These are phyloP conservation scores for Elongisporangium undulatum DNA, from an alignment of 352 stramenopile species.

Conservation along the genomic window DNA sequence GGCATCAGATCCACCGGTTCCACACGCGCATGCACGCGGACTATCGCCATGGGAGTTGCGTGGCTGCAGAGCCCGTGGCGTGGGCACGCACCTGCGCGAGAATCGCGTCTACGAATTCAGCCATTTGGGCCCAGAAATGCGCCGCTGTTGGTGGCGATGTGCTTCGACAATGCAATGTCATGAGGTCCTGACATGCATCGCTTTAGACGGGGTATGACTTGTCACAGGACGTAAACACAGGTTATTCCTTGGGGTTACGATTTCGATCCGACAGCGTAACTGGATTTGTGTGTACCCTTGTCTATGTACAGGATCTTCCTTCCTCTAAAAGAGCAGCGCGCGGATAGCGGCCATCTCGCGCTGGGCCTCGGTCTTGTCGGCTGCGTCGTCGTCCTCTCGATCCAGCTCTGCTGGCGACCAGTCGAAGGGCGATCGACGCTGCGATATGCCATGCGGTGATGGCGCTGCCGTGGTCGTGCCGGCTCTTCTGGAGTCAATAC, in stretches of 20 bases:
- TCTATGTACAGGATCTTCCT: constrained; percentile 1
- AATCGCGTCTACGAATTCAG: constrained; percentile 82
- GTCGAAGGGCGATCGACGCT: not conserved
- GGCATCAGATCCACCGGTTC: not conserved
- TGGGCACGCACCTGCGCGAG: constrained; percentile 60
- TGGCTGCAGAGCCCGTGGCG: not conserved
- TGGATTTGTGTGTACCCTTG: constrained; percentile 13
- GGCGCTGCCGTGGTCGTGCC: not conserved
- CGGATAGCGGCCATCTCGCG: constrained; percentile 58
- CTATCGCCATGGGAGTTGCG: not conserved
- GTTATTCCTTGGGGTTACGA: not conserved
- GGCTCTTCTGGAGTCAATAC: constrained; percentile 12
- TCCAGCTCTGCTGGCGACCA: not conserved
- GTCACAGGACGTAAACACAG: not conserved
- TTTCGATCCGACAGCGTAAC: not conserved
- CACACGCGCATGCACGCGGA: not conserved
- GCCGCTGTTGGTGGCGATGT: not conserved
- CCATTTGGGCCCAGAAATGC: constrained; percentile 24
- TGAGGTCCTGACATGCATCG: not conserved
- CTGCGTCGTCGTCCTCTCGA: constrained; percentile 4
- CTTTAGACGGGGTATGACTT: not conserved
- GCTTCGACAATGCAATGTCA: not conserved
- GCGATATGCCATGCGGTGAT: not conserved
- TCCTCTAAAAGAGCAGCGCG: constrained; percentile 40
- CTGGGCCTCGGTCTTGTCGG: constrained; percentile 47